Base-by-base conservation (phyloP, 352 stramenopile genomes). In the Globisporangium yorkense region DNA sequence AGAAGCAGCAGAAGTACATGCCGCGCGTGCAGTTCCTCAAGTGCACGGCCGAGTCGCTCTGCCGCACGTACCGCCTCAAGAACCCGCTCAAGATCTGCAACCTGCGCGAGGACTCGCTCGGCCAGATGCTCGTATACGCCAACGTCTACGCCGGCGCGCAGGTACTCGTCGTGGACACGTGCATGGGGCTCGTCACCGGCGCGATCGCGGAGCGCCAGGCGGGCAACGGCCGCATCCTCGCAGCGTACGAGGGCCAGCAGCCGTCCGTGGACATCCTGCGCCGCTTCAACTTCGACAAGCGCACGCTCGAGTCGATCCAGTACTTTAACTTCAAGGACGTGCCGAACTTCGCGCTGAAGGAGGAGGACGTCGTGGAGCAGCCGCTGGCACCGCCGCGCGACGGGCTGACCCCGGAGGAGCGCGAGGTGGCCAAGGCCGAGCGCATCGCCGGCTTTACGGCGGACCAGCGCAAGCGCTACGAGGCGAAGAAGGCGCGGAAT, bases 1-100 rank as follows among this genome's bases (percentile, higher is more conserved):
- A 96, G 62, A 99, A 99, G 74, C 91, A 98, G 71, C 75, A 94
- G 61, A 97, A 96, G 69, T 94, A 94, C 71, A 94, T 94, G 80
- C 84, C 84, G 2, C 84, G 84, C 51, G 84, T 94, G 61, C 79
- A 81, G 24, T 84, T 91, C 62, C 63, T 93, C 51, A 77, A 87
- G 33, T 96, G 92, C 63, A 98, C 90, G 35, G 80, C 85, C n/a
- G 73, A 87, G 56, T 91, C 88, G 41, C 74, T 98, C 2, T 97
- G 90, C 57, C 72, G 83, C 58, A 93, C 90, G 8, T 91, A 97
- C 61, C 87, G 89, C 39, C 52, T 89, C 35, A 96, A 96, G 65
- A 96, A 98, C 67, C 79, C 87, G 2, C 72, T 80, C 54, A 96
- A 93, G 67, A 91, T 97, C 44, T 89, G 88, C 68, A 92, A 90